A percentile compares a stretch with the other conserved stretches of the same genome.
These are phyloP conservation scores for Protomyces inundatus DNA, from an alignment of 1,139 yeast genomes.

Conservation along the genomic window DNA sequence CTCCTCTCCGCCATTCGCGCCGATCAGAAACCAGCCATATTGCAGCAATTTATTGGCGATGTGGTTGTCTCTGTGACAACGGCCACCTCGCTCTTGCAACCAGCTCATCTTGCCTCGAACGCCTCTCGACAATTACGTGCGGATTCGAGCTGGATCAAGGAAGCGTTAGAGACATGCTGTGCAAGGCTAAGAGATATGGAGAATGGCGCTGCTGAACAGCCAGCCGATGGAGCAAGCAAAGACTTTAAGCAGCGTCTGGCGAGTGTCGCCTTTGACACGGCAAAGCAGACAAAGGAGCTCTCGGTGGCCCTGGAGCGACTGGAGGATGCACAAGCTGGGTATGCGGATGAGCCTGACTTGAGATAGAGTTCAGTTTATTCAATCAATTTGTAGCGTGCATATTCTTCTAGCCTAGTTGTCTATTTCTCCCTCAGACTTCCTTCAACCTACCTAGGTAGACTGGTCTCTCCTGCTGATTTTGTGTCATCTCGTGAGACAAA, in stretches of 20 bases:
- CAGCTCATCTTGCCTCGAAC: slow-evolving; percentile 37
- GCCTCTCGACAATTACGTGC: neutral
- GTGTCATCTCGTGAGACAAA: neutral
- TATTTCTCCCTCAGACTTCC: neutral
- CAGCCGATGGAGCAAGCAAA: slow-evolving; percentile 59
- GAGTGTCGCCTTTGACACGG: slow-evolving; percentile 92
- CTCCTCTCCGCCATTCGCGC: slow-evolving; percentile 48
- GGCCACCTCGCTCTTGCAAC: slow-evolving; percentile 86
- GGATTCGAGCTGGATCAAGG: slow-evolving; percentile 13
- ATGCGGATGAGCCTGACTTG: neutral
- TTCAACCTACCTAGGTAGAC: neutral
- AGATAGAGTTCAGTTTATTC: neutral
- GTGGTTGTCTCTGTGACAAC: slow-evolving; percentile 72
- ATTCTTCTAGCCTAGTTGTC: neutral
- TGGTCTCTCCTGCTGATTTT: neutral
- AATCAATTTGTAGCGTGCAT: neutral
- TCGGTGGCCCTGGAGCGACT: slow-evolving; percentile 8
- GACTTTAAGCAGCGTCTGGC: slow-evolving; percentile 89
- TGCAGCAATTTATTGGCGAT: slow-evolving; percentile 65
- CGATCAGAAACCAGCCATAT: slow-evolving; percentile 61
- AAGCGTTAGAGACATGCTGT: slow-evolving; percentile 16
- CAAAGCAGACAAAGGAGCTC: slow-evolving; percentile 88
- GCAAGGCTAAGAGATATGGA: slow-evolving; percentile 18
- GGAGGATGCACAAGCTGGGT: neutral
- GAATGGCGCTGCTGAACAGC: slow-evolving; percentile 30